A percentile compares a stretch with the other conserved stretches of the same genome.
phyloP scores from a whole-genome alignment of 306 rosid species.

The Quercus mongolica region DNA sequence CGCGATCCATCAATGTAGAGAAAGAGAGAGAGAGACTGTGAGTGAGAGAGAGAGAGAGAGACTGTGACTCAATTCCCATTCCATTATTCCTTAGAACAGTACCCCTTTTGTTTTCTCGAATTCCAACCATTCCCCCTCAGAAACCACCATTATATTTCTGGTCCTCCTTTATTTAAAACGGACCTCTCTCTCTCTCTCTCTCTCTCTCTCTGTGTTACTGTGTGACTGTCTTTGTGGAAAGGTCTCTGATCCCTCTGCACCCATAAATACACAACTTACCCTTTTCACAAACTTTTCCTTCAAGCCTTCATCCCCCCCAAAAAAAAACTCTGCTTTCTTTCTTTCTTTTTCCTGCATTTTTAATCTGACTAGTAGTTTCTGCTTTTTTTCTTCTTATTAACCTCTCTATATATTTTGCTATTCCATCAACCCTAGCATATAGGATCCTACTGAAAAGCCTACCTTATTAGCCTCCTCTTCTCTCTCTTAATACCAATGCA shows the following conservation, averaged over 20 bases:
- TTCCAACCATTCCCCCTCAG: conserved; percentile 58
- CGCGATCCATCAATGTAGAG: conserved; percentile 49
- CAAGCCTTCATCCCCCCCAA: conserved; percentile 44
- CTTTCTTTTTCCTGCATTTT: conserved; percentile 24
- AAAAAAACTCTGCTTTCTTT: conserved; percentile 32
- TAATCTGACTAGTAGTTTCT: conserved; percentile 27
- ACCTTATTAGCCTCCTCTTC: not conserved
- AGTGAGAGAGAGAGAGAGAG: conserved; percentile 18
- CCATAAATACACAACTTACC: conserved; percentile 52
- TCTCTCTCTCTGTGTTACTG: not conserved
- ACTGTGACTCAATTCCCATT: conserved; percentile 32
- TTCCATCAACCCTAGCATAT: conserved; percentile 49
- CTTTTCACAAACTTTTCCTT: conserved; percentile 59
- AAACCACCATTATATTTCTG: conserved; percentile 39
- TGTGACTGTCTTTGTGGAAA: conserved; percentile 18
- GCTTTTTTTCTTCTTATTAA: conserved; percentile 10
- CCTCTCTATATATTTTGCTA: not conserved
- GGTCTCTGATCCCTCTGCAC: conserved; percentile 41
- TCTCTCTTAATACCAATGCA: conserved; percentile 40
- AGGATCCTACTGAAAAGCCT: conserved; percentile 52
- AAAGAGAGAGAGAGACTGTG: not conserved
- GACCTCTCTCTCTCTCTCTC: not conserved
- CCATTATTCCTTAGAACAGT: conserved; percentile 57
- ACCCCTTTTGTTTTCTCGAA: conserved; percentile 56
- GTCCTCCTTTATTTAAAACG: conserved; percentile 20